A percentile compares a stretch with the other conserved stretches of the same genome.
These are phyloP conservation scores for Leccinum pachyderme DNA, from an alignment of 1,284 basidiomycete genomes.

Conservation along the genomic window DNA sequence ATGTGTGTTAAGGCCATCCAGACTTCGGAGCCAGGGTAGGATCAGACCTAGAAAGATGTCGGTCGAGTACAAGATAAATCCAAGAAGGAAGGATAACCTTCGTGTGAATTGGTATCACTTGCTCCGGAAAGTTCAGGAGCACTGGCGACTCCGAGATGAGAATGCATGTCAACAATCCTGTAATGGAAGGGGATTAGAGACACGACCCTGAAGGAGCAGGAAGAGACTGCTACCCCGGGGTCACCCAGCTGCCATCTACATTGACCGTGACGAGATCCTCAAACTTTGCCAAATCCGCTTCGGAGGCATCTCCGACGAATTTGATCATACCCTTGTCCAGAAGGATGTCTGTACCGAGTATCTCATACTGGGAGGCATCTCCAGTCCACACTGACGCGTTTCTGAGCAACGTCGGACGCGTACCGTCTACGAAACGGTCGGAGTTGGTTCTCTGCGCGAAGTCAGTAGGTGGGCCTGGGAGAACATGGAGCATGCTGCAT, in stretches of 20 bases:
- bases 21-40: slow-evolving; percentile 39
- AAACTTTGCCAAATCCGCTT: slow-evolving; percentile 26
- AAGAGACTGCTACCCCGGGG: slow-evolving; percentile 40
- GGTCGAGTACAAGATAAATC: neutral
- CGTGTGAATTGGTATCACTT: slow-evolving; percentile 43
- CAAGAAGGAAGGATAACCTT: slow-evolving; percentile 29
- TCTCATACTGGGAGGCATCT: slow-evolving; percentile 47
- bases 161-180: slow-evolving; percentile 59
- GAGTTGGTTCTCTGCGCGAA: slow-evolving; percentile 47
- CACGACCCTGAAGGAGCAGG: neutral
- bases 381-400: slow-evolving; percentile 78
- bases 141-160: slow-evolving; percentile 58
- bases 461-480: slow-evolving; percentile 30
- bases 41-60: slow-evolving; percentile 32
- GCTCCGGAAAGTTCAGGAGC: slow-evolving; percentile 46
- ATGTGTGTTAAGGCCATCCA: slow-evolving; percentile 35
- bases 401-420: slow-evolving; percentile 52
- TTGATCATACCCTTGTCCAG: slow-evolving; percentile 48
- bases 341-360: slow-evolving; percentile 48
- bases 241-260: slow-evolving; percentile 46
- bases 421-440: slow-evolving; percentile 60
- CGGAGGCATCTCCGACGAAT: slow-evolving; percentile 36
- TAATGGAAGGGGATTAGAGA: slow-evolving; percentile 2
- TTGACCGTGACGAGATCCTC: slow-evolving; percentile 36
- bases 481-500: slow-evolving; percentile 28